These are phyloP conservation scores for Yarrowia phangngaensis DNA, from an alignment of 805 yeast genomes.

Conservation along the genomic window DNA sequence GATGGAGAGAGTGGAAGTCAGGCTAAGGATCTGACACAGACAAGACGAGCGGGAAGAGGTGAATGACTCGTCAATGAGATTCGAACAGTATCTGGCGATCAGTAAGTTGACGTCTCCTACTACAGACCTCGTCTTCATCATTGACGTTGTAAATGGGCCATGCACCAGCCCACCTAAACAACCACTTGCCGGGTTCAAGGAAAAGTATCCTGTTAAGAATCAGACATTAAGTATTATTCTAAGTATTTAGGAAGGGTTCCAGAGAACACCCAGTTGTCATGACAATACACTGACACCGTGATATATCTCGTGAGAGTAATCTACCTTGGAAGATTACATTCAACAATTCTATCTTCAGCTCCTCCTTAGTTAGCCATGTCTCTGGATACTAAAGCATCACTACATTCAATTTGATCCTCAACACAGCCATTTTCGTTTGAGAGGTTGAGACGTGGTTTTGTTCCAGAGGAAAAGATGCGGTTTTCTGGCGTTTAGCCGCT, in stretches of 20 bases:
- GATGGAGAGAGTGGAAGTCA: slow-evolving; percentile 63
- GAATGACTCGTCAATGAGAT: slow-evolving; percentile 52
- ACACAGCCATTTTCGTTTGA: slow-evolving; percentile 28
- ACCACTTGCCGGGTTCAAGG: slow-evolving; percentile 45
- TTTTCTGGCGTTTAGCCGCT: slow-evolving; percentile 36
- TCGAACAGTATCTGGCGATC: slow-evolving; percentile 85
- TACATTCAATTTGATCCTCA: slow-evolving; percentile 47
- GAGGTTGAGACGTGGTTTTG: slow-evolving; percentile 31
- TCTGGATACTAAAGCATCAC: slow-evolving; percentile 47
- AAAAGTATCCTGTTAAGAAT: no score
- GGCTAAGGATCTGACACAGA: slow-evolving; percentile 34
- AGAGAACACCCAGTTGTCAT: no score
- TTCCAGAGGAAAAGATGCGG: slow-evolving; percentile 17
- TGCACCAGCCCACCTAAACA: slow-evolving; percentile 50
- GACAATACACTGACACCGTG: no score
- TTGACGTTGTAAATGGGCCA: slow-evolving; percentile 50
- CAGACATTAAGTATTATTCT: no score
- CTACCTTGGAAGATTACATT: no score
- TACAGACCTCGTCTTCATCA: slow-evolving; percentile 50
- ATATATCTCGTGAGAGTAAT: slow-evolving; percentile 35
- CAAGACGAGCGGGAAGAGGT: slow-evolving; percentile 60
- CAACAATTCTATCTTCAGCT: slow-evolving; percentile 49
- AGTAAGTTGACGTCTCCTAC: no score
- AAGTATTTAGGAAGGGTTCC: no score
- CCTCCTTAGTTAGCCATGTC: slow-evolving; percentile 50